Evolutionary conservation across 768 basidiomycete species (phyloP), one percentile per base, ranked within the genome.

Genomic region (Kwoniella bestiolae): DNA sequence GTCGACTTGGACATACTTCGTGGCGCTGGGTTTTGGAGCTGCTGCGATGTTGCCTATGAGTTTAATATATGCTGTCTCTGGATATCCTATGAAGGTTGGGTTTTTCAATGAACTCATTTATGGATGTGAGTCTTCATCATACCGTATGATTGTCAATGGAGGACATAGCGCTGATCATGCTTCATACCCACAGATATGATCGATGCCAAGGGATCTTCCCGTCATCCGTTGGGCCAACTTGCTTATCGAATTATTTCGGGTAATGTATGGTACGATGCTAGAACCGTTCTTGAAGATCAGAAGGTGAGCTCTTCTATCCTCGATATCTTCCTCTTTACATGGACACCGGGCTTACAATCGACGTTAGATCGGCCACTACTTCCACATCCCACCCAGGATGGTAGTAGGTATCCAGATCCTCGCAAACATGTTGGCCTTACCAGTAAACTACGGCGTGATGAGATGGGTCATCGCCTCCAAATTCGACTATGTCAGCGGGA

Each of bases 21-120:
- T 64, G 2, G 63, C 63, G 3, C 45, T 64, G 1, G 63, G 63
- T 14, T 64, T 64, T n/a, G 63, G 63, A 0, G 63, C 63, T 7
- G 63, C 63, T 1, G 53, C 63, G 11, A 64, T 64, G 63, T 23
- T 64, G 29, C 63, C 63, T 21, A 64, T 64, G 63, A 56, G 55
- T 26, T 28, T 64, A 41, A 46, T 64, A 9, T 64, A 64, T 18
- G 63, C 63, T 31, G 31, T 57, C 29, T 56, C 53, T 23, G 63
- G 63, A 23, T 64, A 64, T 35, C 28, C 41, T 5, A 64, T 64
- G 41, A 64, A 64, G 45, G 63, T 64, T 32, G 63, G 63, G 2
- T 56, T 64, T 32, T 64, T 64, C 55, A 64, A 64, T 55, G 63
- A 64, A 26, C 55, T 64, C 16, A 46, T 64, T 26, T 64, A 64